These are phyloP conservation scores for Coemansia sp. DNA, from an alignment of 192 early-diverging fungal species.

Conservation along the genomic window DNA sequence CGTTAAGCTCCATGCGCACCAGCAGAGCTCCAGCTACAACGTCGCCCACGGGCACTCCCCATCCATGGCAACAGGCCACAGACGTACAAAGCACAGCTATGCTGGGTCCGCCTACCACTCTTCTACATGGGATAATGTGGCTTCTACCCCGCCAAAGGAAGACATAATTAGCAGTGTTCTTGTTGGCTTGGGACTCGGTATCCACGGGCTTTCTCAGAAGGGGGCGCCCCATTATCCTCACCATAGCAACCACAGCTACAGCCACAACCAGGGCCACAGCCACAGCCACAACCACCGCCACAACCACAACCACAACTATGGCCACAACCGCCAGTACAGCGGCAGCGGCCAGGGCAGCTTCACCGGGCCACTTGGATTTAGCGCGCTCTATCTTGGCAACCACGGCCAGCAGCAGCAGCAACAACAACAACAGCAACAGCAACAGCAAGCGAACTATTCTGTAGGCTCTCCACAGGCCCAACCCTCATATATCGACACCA, in stretches of 20 bases:
- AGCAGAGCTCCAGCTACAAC: not conserved
- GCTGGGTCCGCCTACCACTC: not conserved
- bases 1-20: conserved; percentile 1
- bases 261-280: no score
- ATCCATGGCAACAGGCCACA: not conserved
- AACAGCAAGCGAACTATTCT: conserved; percentile 1
- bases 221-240: no score
- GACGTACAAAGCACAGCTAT: not conserved
- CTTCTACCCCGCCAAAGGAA: conserved; percentile 2
- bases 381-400: not conserved
- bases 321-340: not conserved
- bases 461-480: conserved; percentile 3
- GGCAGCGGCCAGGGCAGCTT: conserved; percentile 12
- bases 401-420: conserved; percentile 7
- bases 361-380: conserved; percentile 8
- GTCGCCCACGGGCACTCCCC: not conserved
- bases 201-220: not conserved
- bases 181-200: not conserved
- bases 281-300: not conserved
- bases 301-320: not conserved
- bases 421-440: not conserved
- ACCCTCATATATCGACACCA: not conserved
- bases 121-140: not conserved
- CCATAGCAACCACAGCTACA: not conserved
- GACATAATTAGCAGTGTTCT: not conserved